Evolutionary conservation across 345 rosid genomes (phyloP).

Genomic region (Nephelium lappaceum): DNA sequence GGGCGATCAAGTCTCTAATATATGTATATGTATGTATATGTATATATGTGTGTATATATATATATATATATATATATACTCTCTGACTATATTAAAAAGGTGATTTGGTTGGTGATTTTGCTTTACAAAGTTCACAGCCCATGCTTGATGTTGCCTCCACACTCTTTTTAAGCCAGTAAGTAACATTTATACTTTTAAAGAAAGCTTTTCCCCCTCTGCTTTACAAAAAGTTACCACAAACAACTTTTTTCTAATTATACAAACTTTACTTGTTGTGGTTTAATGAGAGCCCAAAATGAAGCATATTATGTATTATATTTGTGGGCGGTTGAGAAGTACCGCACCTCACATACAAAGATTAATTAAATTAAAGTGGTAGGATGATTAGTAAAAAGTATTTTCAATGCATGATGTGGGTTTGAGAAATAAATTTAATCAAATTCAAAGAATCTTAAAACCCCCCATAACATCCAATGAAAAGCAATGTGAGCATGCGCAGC

Average conservation of each 20-base stretch:
- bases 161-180: slow-evolving; percentile 6
- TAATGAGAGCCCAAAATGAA: slow-evolving; percentile 5
- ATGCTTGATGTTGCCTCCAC: slow-evolving; percentile 21
- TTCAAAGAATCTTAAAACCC: slow-evolving; percentile 22
- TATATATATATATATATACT: too few species aligned
- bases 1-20: too few species aligned
- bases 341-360: slow-evolving; percentile 17
- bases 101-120: background rate
- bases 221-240: slow-evolving; percentile 30
- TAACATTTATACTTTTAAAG: slow-evolving; percentile 23
- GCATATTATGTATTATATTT: background rate
- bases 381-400: slow-evolving; percentile 4
- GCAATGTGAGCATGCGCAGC: slow-evolving; percentile 42
- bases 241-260: background rate
- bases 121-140: slow-evolving; percentile 28
- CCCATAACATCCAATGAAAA: slow-evolving; percentile 13
- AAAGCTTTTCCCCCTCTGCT: slow-evolving; percentile 25
- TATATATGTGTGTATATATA: too few species aligned
- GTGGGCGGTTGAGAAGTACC: slow-evolving; percentile 5
- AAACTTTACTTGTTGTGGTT: background rate
- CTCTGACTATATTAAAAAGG: too few species aligned
- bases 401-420: background rate
- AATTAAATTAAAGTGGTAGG: background rate
- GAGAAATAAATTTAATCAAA: background rate
- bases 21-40: too few species aligned